These are phyloP conservation scores for Chondrostereum purpureum DNA, from an alignment of 1,284 basidiomycete genomes.

Conservation along the genomic window DNA sequence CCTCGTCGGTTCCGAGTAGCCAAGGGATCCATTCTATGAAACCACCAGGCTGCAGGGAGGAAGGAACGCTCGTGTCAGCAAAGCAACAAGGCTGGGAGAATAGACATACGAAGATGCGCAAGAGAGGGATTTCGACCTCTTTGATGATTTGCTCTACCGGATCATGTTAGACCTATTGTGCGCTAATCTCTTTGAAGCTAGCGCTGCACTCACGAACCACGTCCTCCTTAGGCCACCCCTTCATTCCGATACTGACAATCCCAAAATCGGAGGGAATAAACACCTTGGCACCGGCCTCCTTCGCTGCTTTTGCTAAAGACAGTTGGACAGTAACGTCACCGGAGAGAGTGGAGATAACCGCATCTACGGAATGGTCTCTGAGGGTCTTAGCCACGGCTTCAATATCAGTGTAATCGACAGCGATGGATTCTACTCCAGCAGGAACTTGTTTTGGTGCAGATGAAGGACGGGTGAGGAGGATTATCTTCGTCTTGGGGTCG, in stretches of 20 bases:
- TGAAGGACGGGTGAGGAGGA: not conserved
- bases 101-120: constrained; percentile 13
- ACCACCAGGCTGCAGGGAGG: no score
- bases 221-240: not conserved
- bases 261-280: not conserved
- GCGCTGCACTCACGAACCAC: not conserved
- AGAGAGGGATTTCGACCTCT: constrained; percentile 9
- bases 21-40: no score
- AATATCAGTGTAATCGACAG: constrained; percentile 16
- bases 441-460: not conserved
- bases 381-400: constrained; percentile 13
- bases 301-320: constrained; percentile 3
- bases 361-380: constrained; percentile 12
- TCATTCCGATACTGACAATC: not conserved
- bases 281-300: constrained; percentile 3
- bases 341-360: constrained; percentile 11
- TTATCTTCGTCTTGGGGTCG: not conserved
- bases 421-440: constrained; percentile 4
- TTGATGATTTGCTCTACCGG: constrained; percentile 10
- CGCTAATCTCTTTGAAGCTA: not conserved
- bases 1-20: no score
- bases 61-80: no score
- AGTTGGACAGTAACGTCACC: not conserved
- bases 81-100: no score
- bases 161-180: not conserved